phyloP scores from a whole-genome alignment of 805 yeast genomes.

The Metschnikowia koreensis region DNA sequence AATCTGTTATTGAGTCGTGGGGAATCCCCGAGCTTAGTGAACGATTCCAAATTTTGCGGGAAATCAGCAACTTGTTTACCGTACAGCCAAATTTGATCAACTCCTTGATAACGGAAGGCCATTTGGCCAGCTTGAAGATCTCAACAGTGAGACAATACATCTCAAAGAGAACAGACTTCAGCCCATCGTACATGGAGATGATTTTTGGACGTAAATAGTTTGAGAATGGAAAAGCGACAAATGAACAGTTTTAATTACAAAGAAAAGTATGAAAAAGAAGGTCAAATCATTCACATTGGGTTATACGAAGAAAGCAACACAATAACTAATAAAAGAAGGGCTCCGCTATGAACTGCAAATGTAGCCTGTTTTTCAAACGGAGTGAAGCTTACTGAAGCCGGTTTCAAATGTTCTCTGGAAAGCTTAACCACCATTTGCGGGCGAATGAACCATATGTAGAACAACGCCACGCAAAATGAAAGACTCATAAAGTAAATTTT shows the following conservation, averaged over 20 bases:
- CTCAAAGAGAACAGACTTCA: conserved; percentile 67
- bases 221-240: not conserved
- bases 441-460: conserved; percentile 11
- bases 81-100: conserved; percentile 78
- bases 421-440: not conserved
- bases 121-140: conserved; percentile 62
- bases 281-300: conserved; percentile 6
- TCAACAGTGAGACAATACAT: conserved; percentile 63
- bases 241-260: no score
- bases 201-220: conserved; percentile 37
- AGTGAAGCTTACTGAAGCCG: not conserved
- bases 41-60: conserved; percentile 68
- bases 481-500: conserved; percentile 16
- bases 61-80: conserved; percentile 78
- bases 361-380: not conserved
- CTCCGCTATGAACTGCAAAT: not conserved
- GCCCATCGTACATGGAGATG: conserved; percentile 49
- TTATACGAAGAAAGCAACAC: conserved; percentile 7
- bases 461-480: conserved; percentile 9
- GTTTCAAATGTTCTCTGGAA: not conserved
- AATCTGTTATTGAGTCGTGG: conserved; percentile 68
- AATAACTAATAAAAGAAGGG: conserved; percentile 2
- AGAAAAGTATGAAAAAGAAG: not conserved
- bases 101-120: conserved; percentile 80
- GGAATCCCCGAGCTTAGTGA: conserved; percentile 56